A percentile compares a stretch with the other conserved stretches of the same genome.
phyloP scores from a whole-genome alignment of 2,329 filamentous ascomycete species.

The Harringtonia aguacate region DNA sequence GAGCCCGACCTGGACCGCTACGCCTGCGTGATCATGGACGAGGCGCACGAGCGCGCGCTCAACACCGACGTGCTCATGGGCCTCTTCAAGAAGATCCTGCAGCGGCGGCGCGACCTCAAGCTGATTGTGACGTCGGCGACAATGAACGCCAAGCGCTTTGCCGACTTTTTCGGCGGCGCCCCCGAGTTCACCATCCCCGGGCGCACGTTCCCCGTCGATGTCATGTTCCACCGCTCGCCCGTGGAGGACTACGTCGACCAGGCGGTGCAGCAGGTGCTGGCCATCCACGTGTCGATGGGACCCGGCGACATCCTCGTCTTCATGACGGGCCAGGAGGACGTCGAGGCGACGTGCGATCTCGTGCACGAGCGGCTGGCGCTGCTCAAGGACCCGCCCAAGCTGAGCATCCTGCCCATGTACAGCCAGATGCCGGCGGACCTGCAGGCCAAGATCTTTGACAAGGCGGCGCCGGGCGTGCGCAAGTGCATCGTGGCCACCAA shows the following conservation, averaged over 20 bases:
- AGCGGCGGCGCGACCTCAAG: constrained; percentile 81
- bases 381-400: constrained; percentile 86
- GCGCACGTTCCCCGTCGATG: constrained; percentile 91
- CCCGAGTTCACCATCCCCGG: constrained; percentile 96
- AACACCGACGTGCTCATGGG: constrained; percentile 98
- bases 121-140: constrained; percentile 96
- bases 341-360: constrained; percentile 91
- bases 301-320: constrained; percentile 92
- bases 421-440: constrained; percentile 98
- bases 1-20: constrained; percentile 92
- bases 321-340: constrained; percentile 99
- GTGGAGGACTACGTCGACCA: constrained; percentile 98
- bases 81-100: constrained; percentile 91
- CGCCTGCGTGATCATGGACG: constrained; percentile 98
- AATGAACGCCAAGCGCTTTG: constrained; percentile 96
- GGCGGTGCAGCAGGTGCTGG: constrained; percentile 88
- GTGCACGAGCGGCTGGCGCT: constrained; percentile 78
- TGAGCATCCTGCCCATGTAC: constrained; percentile 94
- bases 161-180: constrained; percentile 89
- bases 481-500: constrained; percentile 99
- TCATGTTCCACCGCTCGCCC: constrained; percentile 88
- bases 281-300: constrained; percentile 93
- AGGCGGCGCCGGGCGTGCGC: constrained; percentile 76
- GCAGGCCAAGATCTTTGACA: constrained; percentile 95
- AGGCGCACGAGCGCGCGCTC: constrained; percentile 90